Evolutionary conservation across 768 basidiomycete species (phyloP), one percentile per base, ranked within the genome.

Genomic region (Mycena kentingensis): DNA sequence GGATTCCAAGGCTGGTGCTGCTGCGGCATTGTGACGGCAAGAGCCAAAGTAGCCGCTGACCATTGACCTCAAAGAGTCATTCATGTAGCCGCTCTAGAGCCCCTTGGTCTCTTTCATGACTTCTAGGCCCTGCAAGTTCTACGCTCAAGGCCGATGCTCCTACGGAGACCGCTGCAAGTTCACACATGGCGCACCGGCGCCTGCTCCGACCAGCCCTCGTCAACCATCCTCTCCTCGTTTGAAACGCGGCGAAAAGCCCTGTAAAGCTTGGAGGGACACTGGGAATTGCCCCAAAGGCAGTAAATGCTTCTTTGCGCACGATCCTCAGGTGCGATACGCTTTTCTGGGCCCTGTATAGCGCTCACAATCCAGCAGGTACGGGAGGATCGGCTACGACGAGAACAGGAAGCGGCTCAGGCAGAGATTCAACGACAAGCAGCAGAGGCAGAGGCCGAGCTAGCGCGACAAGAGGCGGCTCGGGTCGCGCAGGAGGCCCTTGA

Each of bases 231-330:
- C 38, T 28, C 15, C 35, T 19, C 46, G 53, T 24, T 29, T 47
- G 19, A 52, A 52, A 47, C 36, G 46, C 26, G 53, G 58, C 12
- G 58, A 59, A 46, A 22, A 43, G 5, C 53, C 58, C 22, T 59
- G 58, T 28, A 42, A 24, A 29, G 60, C 65, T 45, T 73, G 73
- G 76, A 73, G 65, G 42, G 64, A 63, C 46, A n/a, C n/a, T n/a
- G 74, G 75, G 36, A 64, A 62, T 7, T 77, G 76, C 60, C 51
- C 60, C 47, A 69, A 60, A 53, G 74, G 73, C 16, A 49, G 63
- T 7, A 65, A 64, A 41, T 76, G 76, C 49, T 55, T 63, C 42
- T 75, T 64, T 43, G 39, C n/a, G 10, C 76, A 76, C 44, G 62
- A 65, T 34, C 46, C 63, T 4, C 58, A 67, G n/a, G 72, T 73